phyloP scores from a whole-genome alignment of 2,329 filamentous ascomycete genomes.

The Fusarium goolgardi region DNA sequence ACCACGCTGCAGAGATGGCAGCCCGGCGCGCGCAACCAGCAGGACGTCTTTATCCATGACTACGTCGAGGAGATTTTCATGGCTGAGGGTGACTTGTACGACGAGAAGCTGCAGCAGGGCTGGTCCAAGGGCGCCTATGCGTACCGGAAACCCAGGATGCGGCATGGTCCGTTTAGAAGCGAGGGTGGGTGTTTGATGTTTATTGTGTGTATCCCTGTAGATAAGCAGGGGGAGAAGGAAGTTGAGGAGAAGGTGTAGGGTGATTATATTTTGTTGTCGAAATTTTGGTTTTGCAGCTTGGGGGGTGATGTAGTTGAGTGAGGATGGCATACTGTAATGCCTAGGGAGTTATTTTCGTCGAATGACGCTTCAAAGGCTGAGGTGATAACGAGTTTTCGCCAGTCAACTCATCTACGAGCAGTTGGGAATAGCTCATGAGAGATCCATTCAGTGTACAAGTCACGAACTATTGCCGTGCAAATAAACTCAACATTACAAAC shows the following conservation, averaged over 20 bases:
- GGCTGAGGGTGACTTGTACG: conserved; percentile 51
- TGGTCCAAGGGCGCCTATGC: conserved; percentile 54
- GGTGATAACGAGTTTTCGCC: background rate
- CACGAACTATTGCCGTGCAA: background rate
- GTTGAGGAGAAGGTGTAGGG: conserved; percentile 8
- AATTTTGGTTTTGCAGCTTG: background rate
- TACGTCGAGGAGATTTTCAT: conserved; percentile 56
- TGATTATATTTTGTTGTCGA: background rate
- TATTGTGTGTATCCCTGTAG: conserved; percentile 43
- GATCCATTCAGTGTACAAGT: background rate
- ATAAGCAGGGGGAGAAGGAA: conserved; percentile 20
- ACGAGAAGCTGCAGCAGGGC: conserved; percentile 46
- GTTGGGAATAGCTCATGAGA: too few relatives aligned
- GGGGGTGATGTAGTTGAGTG: background rate
- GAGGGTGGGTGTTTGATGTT: conserved; percentile 52
- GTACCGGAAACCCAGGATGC: conserved; percentile 55
- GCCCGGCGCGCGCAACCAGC: conserved; percentile 46
- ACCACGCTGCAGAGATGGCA: conserved; percentile 54
- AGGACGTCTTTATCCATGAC: conserved; percentile 50
- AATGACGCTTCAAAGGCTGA: background rate
- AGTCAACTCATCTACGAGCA: too few relatives aligned
- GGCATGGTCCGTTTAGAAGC: conserved; percentile 54
- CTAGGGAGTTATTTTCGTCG: background rate
- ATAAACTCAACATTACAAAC: conserved; percentile 3
- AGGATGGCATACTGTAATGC: background rate